Evolutionary conservation across 495 filamentous ascomycete species (phyloP).

Genomic region (Xylaria intraflava): DNA sequence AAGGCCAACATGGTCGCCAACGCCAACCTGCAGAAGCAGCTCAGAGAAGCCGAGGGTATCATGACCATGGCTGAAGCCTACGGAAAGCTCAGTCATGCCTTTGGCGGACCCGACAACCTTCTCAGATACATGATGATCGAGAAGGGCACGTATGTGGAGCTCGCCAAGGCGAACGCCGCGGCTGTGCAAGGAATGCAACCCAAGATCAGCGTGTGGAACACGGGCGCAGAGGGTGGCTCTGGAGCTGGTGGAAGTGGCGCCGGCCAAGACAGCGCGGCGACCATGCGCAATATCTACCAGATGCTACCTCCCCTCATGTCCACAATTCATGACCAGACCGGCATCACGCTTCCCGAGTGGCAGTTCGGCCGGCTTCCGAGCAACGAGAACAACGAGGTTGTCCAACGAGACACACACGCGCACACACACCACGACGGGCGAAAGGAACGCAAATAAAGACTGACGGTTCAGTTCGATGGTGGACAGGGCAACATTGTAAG

Average conservation of each 20-base stretch:
- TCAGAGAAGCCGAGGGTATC: slow-evolving; percentile 69
- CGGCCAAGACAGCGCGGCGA: slow-evolving; percentile 28
- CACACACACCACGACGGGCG: neutral
- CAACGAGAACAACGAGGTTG: slow-evolving; percentile 19
- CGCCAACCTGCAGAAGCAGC: slow-evolving; percentile 51
- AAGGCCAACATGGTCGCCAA: slow-evolving; percentile 57
- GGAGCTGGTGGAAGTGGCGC: slow-evolving; percentile 22
- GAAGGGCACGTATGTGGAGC: slow-evolving; percentile 56
- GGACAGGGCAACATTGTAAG: neutral
- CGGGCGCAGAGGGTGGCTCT: slow-evolving; percentile 45
- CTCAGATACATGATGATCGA: slow-evolving; percentile 76
- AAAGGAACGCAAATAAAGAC: neutral
- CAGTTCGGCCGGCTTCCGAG: slow-evolving; percentile 44
- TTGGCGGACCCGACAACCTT: slow-evolving; percentile 68
- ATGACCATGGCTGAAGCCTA: slow-evolving; percentile 72
- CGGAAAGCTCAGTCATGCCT: slow-evolving; percentile 55
- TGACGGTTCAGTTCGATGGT: neutral
- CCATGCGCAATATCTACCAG: slow-evolving; percentile 56
- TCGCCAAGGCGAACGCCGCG: slow-evolving; percentile 61
- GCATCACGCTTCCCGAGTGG: slow-evolving; percentile 69
- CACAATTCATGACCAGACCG: slow-evolving; percentile 80
- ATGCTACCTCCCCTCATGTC: slow-evolving; percentile 68
- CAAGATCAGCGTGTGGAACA: slow-evolving; percentile 88
- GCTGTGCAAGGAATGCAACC: slow-evolving; percentile 72
- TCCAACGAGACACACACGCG: neutral